Evolutionary conservation across 225 moss, liverwort and hornwort species (phyloP).

Genomic region (Sphagnum tenellum): DNA sequence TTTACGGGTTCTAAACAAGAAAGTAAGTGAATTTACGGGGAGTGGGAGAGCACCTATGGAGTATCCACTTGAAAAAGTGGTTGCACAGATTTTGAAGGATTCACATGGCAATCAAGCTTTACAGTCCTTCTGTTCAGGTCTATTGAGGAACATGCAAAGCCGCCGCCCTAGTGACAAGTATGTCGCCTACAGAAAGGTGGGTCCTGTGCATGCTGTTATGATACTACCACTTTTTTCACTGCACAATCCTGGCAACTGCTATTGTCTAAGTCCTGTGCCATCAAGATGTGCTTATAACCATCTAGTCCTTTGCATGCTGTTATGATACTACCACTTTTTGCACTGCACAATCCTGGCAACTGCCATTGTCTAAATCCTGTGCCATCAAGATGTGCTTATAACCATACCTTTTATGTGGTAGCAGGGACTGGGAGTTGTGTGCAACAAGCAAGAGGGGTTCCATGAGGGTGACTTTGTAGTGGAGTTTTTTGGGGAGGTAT

Average conservation of each 20-base stretch:
- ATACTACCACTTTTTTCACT: too few relatives aligned
- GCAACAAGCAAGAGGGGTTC: slow-evolving; percentile 76
- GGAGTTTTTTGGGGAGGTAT: slow-evolving; percentile 98
- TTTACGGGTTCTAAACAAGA: slow-evolving; percentile 74
- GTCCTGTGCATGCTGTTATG: not conserved
- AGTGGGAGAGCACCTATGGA: slow-evolving; percentile 96
- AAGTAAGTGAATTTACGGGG: slow-evolving; percentile 69
- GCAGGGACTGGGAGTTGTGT: slow-evolving; percentile 98
- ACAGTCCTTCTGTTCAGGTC: slow-evolving; percentile 57
- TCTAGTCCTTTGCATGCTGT: not conserved
- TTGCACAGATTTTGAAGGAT: slow-evolving; percentile 48
- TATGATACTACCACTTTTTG: too few relatives aligned
- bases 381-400: not conserved
- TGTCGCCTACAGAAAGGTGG: slow-evolving; percentile 93
- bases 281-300: not conserved
- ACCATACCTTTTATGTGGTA: not conserved
- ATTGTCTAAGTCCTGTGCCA: not conserved
- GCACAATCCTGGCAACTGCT: too few relatives aligned
- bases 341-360: too few relatives aligned
- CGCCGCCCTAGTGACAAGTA: slow-evolving; percentile 74
- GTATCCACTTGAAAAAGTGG: slow-evolving; percentile 66
- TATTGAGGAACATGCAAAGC: slow-evolving; percentile 68
- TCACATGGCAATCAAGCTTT: slow-evolving; percentile 47
- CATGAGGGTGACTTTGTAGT: slow-evolving; percentile 96
- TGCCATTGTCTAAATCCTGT: not conserved